Evolutionary conservation across 257 asterid genomes (phyloP), one percentile per base, ranked within the genome.

Genomic region (Phtheirospermum japonicum): DNA sequence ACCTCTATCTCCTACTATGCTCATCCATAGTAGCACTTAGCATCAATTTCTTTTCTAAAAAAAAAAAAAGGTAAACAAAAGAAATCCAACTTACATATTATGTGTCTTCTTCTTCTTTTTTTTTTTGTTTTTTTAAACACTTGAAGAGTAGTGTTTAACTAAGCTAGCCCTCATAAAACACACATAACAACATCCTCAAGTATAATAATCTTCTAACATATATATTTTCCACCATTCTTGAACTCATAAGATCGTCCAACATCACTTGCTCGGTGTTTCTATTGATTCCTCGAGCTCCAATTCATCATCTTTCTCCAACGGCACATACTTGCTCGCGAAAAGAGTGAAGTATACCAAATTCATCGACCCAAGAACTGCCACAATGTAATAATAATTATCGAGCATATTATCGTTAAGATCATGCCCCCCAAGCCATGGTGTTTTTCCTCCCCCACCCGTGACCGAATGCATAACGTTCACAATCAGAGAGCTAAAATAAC

Each of bases 331-430:
- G 11, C 82, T 76, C 1, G 91, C 95, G 48, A 77, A 72, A 28
- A 74, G 79, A 18, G 17, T 63, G 37, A 80, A 89, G 64, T 89
- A 86, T 0, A 86, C 0, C 62, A 77, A 82, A 30, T 89, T 85
- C 11, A 79, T 7, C 14, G 11, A 73, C 13, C 76, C 90, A 34
- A 89, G 12, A 5, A 10, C 30, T 2, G 85, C 94, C n/a, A 89
- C 67, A 9, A 84, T 53, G 61, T 13, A 76, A 63, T 86, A 89
- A 72, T 80, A 89, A 14, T 77, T 65, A 6, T 89, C 94, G n/a
- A 89, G 83, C 83, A 64, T 78, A 63, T 81, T 80, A 36, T 54
- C 20, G 68, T 89, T 84, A 0, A 89, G 86, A 71, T 89, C 95
- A 26, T 57, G 79, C 0, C 85, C 88, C 0, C 91, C 95, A 6